A percentile compares a stretch with the other conserved stretches of the same genome.
Evolutionary conservation across 2,329 filamentous ascomycete genomes (phyloP).

Genomic region (Colletotrichum spinosum): DNA sequence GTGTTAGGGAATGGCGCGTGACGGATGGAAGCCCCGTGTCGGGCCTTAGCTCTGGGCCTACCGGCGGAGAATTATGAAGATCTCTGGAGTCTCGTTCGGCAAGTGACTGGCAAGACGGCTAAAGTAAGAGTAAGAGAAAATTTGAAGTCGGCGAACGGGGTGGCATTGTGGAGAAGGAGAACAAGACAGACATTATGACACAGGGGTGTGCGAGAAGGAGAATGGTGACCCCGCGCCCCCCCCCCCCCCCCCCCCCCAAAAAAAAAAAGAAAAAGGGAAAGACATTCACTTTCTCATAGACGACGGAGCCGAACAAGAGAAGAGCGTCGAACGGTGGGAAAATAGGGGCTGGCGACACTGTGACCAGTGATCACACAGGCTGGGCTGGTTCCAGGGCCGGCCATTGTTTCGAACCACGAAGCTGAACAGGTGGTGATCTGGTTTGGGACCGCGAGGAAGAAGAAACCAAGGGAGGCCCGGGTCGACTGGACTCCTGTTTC

Average conservation of each 20-base stretch:
- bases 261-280: background rate
- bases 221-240: background rate
- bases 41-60: conserved; percentile 22
- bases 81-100: conserved; percentile 30
- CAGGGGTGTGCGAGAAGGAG: background rate
- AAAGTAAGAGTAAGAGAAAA: background rate
- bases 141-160: background rate
- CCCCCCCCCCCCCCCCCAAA: too few species aligned
- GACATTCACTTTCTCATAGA: background rate
- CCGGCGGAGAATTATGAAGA: conserved; percentile 35
- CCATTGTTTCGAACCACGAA: conserved; percentile 24
- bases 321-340: conserved; percentile 4
- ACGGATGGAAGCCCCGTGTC: conserved; percentile 16
- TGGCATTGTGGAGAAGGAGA: conserved; percentile 5
- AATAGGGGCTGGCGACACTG: conserved; percentile 11
- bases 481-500: conserved; percentile 26
- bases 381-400: background rate
- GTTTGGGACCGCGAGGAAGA: conserved; percentile 2
- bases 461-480: conserved; percentile 13
- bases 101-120: background rate
- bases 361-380: background rate
- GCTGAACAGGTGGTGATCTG: conserved; percentile 8
- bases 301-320: background rate
- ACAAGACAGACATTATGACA: background rate
- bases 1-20: conserved; percentile 32